phyloP scores from a whole-genome alignment of 2,329 filamentous ascomycete species.

The Fusarium udum region DNA sequence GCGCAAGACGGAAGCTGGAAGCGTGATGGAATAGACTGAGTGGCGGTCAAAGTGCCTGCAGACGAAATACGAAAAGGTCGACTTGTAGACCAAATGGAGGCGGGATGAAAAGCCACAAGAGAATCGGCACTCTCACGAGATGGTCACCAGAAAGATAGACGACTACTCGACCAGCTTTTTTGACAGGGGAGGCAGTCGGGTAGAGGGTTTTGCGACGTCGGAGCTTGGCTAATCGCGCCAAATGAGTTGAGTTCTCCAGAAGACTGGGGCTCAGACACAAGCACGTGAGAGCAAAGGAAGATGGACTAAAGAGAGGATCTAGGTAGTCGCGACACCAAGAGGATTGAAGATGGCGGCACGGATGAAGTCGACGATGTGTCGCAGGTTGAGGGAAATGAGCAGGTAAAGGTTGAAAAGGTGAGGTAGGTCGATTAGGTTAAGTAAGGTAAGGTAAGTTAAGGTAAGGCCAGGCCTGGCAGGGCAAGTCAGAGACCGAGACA shows the following conservation, averaged over 20 bases:
- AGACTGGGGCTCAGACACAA: slow-evolving; percentile 19
- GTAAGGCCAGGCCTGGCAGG: neutral
- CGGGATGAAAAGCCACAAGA: slow-evolving; percentile 12
- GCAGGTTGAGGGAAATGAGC: slow-evolving; percentile 7
- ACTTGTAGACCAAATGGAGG: slow-evolving; percentile 11
- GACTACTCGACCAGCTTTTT: slow-evolving; percentile 12
- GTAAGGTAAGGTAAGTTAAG: neutral
- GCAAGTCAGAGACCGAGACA: neutral
- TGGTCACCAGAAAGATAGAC: slow-evolving; percentile 3
- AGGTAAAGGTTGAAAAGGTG: slow-evolving; percentile 19
- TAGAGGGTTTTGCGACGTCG: slow-evolving; percentile 41
- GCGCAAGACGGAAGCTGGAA: slow-evolving; percentile 27
- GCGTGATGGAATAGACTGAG: slow-evolving; percentile 19
- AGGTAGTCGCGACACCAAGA: slow-evolving; percentile 14
- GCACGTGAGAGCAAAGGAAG: slow-evolving; percentile 29
- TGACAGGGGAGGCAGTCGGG: slow-evolving; percentile 17
- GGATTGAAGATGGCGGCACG: slow-evolving; percentile 1
- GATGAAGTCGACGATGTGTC: neutral
- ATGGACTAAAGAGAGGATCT: neutral
- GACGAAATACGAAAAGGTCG: slow-evolving; percentile 13
- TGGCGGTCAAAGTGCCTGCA: slow-evolving; percentile 22
- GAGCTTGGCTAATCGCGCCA: slow-evolving; percentile 38
- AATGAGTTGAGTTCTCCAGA: slow-evolving; percentile 33
- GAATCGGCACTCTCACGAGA: slow-evolving; percentile 20
- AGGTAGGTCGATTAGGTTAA: slow-evolving; percentile 4